Evolutionary conservation across 2,329 filamentous ascomycete species (phyloP), one percentile per base, ranked within the genome.

Genomic region (Phialophora tarda): DNA sequence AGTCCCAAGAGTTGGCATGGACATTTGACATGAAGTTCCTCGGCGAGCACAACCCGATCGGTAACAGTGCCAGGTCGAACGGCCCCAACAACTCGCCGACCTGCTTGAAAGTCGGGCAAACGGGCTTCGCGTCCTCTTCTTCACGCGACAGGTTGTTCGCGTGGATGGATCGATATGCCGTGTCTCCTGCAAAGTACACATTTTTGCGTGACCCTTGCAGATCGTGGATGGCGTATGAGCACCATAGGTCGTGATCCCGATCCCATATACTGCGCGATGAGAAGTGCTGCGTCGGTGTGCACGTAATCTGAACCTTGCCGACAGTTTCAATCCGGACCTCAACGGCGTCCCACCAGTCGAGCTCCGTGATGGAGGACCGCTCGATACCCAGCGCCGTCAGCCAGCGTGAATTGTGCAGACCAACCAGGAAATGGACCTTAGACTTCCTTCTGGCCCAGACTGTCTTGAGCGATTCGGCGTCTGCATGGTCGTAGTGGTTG

Each of bases 401-500:
- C 64, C 71, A 70, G 26, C 71, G 63, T 4, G 71, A 41, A 53
- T 71, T 73, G 23, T 80, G 77, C 32, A 84, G 69, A 0, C 73
- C 77, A 28, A 78, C 81, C 54, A 84, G 75, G 66, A 83, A 81
- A 56, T 79, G 78, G 32, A 81, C 70, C 56, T 84, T 81, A 1
- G 76, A 78, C 34, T 82, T 75, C 51, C 82, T 77, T 12, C 78
- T 74, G 1, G 73, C 71, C 17, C 69, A 72, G 58, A 82, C 79
- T 3, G 75, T 75, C 64, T 72, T 77, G 47, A 86, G 73, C 0
- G 82, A 82, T 21, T 78, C 75, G 4, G 77, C 74, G 66, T 86
- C 83, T 58, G 86, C 77, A 66, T 86, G 84, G 69, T 86, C 84
- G 69, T 85, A 86, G 71, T 86, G 84, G 69, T 85, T 83, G 72